phyloP scores from a whole-genome alignment of 805 yeast genomes.

The Maudiozyma turicensis region DNA sequence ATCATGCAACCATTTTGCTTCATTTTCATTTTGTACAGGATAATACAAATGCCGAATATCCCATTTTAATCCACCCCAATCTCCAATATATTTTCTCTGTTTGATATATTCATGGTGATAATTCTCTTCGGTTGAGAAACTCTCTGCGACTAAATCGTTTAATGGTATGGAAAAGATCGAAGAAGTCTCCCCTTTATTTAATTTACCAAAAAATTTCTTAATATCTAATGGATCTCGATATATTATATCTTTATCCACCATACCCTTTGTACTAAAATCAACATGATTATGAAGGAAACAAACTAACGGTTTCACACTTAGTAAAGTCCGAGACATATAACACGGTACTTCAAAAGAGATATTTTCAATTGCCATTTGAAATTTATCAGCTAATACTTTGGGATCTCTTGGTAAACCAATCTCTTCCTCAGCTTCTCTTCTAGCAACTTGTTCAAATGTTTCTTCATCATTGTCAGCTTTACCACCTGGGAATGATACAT shows the following conservation, averaged over 20 bases:
- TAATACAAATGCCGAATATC: constrained; percentile 52
- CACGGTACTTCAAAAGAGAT: constrained; percentile 55
- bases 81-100: constrained; percentile 29
- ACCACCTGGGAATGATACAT: constrained; percentile 90
- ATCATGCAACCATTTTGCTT: constrained; percentile 54
- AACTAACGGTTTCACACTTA: constrained; percentile 75
- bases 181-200: constrained; percentile 73
- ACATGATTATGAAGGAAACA: constrained; percentile 41
- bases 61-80: constrained; percentile 73
- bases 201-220: constrained; percentile 29
- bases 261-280: neutral
- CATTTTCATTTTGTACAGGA: constrained; percentile 43
- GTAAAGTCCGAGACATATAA: constrained; percentile 69
- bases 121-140: constrained; percentile 1
- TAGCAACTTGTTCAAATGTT: constrained; percentile 59
- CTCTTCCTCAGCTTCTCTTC: constrained; percentile 83
- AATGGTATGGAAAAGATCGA: constrained; percentile 64
- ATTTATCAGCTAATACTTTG: constrained; percentile 32
- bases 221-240: constrained; percentile 27
- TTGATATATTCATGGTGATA: constrained; percentile 27
- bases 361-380: constrained; percentile 51
- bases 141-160: constrained; percentile 39
- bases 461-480: constrained; percentile 66
- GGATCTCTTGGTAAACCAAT: constrained; percentile 59
- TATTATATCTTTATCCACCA: constrained; percentile 7